A percentile compares a stretch with the other conserved stretches of the same genome.
Conservation (phyloP, 2,329 filamentous ascomycete genomes). For the Furcasterigmium furcatum region DNA sequence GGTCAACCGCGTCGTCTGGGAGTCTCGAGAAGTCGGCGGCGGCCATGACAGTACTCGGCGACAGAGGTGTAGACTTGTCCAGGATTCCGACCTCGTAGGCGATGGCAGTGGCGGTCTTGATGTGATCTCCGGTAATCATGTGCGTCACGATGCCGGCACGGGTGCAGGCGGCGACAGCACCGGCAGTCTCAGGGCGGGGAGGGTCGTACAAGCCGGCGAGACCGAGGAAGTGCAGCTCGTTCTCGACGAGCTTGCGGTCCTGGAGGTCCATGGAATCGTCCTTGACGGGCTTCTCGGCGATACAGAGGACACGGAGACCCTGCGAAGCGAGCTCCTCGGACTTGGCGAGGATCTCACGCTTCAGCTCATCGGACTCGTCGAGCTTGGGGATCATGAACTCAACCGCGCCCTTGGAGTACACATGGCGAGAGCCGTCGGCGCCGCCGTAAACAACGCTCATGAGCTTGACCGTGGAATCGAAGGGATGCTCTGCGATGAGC, state of each 20-base stretch:
- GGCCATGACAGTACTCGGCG: constrained; percentile 52
- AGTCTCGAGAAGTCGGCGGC: constrained; percentile 61
- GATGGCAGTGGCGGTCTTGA: constrained; percentile 64
- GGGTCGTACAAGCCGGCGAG: constrained; percentile 72
- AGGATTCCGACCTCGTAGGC: constrained; percentile 64
- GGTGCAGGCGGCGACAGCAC: constrained; percentile 56
- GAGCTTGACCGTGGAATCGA: constrained; percentile 70
- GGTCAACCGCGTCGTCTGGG: constrained; percentile 59
- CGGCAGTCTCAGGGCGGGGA: constrained; percentile 63
- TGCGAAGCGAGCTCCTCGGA: constrained; percentile 56
- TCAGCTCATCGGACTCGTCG: constrained; percentile 41
- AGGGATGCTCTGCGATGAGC: constrained; percentile 64
- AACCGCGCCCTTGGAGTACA: constrained; percentile 60
- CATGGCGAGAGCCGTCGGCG: constrained; percentile 26
- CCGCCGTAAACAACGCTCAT: constrained; percentile 67
- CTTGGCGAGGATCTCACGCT: constrained; percentile 41
- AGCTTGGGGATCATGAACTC: constrained; percentile 53
- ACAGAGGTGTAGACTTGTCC: constrained; percentile 34
- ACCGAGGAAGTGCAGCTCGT: constrained; percentile 60
- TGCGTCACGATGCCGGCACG: constrained; percentile 62
- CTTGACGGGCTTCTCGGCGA: constrained; percentile 50
- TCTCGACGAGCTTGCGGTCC: constrained; percentile 53
- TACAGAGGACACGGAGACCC: constrained; percentile 66
- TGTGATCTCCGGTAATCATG: constrained; percentile 69
- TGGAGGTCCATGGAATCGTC: constrained; percentile 31